phyloP scores from a whole-genome alignment of 768 basidiomycete species.

The Gloeostereum incarnatum region DNA sequence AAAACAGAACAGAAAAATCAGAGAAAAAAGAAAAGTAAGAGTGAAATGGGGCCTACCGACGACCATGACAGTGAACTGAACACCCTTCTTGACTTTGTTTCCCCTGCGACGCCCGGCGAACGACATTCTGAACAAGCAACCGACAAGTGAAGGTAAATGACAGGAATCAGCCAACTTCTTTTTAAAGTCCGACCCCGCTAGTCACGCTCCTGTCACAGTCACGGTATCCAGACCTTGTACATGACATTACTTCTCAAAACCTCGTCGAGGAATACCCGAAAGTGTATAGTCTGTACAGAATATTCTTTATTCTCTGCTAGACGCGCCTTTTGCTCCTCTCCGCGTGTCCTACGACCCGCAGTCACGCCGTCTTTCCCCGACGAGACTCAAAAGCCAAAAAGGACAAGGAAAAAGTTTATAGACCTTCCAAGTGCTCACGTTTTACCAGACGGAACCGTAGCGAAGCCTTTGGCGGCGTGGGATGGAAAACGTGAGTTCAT shows the following conservation, averaged over 20 bases:
- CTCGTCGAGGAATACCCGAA: too few species aligned
- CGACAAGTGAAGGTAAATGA: too few species aligned
- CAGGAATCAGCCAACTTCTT: too few species aligned
- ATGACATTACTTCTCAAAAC: too few species aligned
- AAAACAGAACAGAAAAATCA: conserved; percentile 11
- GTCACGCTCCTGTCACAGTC: too few species aligned
- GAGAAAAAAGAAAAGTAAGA: conserved; percentile 9
- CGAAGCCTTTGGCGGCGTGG: conserved; percentile 35
- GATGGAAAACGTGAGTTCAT: too few species aligned
- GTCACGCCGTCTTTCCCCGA: neutral
- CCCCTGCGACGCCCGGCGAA: conserved; percentile 80
- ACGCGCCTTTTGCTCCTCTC: neutral
- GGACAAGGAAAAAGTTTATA: conserved; percentile 40
- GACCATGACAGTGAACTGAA: conserved; percentile 97
- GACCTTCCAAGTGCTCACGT: conserved; percentile 47
- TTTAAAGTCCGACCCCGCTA: too few species aligned
- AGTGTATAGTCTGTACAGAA: too few species aligned
- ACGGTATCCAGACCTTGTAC: too few species aligned
- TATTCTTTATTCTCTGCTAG: neutral
- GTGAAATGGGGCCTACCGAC: conserved; percentile 60
- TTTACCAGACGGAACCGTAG: conserved; percentile 31
- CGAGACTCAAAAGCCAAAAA: conserved; percentile 2
- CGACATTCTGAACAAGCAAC: conserved; percentile 53
- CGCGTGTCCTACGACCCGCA: neutral
- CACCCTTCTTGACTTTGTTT: conserved; percentile 98